Evolutionary conservation across 2,329 filamentous ascomycete species (phyloP).

Genomic region (Chaetothyriales sp.): DNA sequence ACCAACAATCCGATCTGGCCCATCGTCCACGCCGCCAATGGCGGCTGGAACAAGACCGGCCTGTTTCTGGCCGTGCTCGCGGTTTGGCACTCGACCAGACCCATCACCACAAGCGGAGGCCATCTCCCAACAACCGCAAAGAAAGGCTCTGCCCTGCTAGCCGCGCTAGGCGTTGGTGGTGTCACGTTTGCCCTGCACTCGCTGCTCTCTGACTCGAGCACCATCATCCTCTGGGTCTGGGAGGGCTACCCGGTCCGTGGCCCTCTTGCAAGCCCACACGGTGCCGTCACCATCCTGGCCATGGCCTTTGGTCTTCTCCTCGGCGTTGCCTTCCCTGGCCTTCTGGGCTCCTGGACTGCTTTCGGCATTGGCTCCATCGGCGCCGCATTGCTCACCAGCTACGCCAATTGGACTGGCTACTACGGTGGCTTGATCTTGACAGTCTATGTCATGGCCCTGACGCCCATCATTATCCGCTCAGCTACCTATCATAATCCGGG

Average conservation of each 20-base stretch:
- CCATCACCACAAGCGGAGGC: slow-evolving; percentile 37
- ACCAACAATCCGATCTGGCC: slow-evolving; percentile 98
- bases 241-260: slow-evolving; percentile 85
- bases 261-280: slow-evolving; percentile 77
- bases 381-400: slow-evolving; percentile 61
- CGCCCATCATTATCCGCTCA: slow-evolving; percentile 58
- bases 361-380: slow-evolving; percentile 67
- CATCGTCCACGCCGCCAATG: slow-evolving; percentile 75
- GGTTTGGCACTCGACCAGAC: slow-evolving; percentile 58
- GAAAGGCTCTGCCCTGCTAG: slow-evolving; percentile 53
- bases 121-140: slow-evolving; percentile 37
- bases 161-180: slow-evolving; percentile 65
- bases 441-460: slow-evolving; percentile 66
- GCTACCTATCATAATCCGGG: slow-evolving; percentile 65
- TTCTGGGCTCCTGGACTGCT: slow-evolving; percentile 63
- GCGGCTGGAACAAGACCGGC: slow-evolving; percentile 80
- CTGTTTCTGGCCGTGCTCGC: slow-evolving; percentile 61
- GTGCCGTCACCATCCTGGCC: slow-evolving; percentile 66
- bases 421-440: slow-evolving; percentile 64
- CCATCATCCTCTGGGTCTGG: slow-evolving; percentile 98
- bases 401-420: slow-evolving; percentile 75
- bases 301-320: slow-evolving; percentile 71
- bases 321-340: slow-evolving; percentile 55
- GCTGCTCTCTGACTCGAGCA: slow-evolving; percentile 87
- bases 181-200: slow-evolving; percentile 84